phyloP scores from a whole-genome alignment of 208 protist species.

The Strigomonas culicis region DNA sequence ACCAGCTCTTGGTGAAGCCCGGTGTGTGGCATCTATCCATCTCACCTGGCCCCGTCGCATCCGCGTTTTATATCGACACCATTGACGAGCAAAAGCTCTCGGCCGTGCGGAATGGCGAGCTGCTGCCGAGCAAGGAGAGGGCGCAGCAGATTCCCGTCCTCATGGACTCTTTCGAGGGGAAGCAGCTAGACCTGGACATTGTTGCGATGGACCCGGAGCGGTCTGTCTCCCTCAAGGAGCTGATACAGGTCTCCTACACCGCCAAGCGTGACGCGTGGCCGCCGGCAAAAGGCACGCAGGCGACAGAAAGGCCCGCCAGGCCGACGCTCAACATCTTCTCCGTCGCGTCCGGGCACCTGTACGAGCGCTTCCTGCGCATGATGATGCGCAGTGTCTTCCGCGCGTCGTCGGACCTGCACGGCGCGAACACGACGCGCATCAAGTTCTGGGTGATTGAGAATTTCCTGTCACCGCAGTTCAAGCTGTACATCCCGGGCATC shows the following conservation, averaged over 20 bases:
- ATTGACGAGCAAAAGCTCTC: conserved; percentile 15
- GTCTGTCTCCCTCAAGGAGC: conserved; percentile 9
- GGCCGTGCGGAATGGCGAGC: conserved; percentile 2
- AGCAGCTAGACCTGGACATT: conserved; percentile 25
- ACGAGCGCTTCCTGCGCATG: conserved; percentile 98
- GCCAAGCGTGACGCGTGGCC: conserved; percentile 23
- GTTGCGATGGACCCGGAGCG: not conserved
- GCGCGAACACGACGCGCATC: conserved; percentile 81
- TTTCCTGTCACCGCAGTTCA: conserved; percentile 97
- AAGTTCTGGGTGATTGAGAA: conserved; percentile 99
- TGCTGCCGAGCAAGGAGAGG: not conserved
- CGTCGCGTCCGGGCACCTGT: conserved; percentile 97
- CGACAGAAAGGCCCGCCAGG: conserved; percentile 15
- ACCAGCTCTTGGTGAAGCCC: conserved; percentile 94
- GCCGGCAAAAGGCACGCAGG: conserved; percentile 7
- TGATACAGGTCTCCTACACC: conserved; percentile 19
- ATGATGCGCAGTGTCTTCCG: conserved; percentile 98
- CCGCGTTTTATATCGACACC: conserved; percentile 48
- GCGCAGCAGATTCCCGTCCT: conserved; percentile 37
- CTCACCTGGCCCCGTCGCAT: conserved; percentile 48
- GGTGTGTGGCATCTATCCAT: conserved; percentile 86
- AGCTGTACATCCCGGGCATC: conserved; percentile 87
- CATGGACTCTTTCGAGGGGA: conserved; percentile 53
- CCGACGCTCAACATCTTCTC: conserved; percentile 98
- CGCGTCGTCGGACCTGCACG: conserved; percentile 79